Evolutionary conservation across 73 alveolate species (phyloP), one percentile per base, ranked within the genome.

Genomic region (Blepharisma japonicum): DNA sequence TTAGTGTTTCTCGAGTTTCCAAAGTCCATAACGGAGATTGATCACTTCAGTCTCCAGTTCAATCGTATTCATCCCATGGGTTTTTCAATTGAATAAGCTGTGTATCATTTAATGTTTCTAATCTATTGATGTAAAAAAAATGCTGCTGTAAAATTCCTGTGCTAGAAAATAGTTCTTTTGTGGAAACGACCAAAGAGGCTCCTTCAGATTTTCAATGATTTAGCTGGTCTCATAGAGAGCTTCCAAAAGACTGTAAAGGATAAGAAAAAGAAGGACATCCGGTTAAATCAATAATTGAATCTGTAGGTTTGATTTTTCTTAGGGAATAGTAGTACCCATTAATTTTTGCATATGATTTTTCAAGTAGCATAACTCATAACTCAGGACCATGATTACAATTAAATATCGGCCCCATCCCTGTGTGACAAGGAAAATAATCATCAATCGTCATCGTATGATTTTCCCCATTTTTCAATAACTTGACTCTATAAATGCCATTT

Each of bases 31-130:
- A 83, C 18, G 81, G 80, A 68, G 97, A 85, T 74, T 87, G 82
- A 81, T 86, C 96, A 76, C 97, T 83, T 98, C 99, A 96, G 55
- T 86, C 99, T 5, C 99, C 99, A 18, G 86, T 83, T 99, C 99
- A 96, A 79, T 94, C 96, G 77, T 87, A 89, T 79, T 86, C 68
- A 21, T 95, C 97, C 97, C 98, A 91, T 14, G 98, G 97, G 77
- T 95, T 91, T 89, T 99, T 86, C 38, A 96, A 61, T 70, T 93
- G 89, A 21, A 96, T 79, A 48, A 96, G 85, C 78, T 89, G 74
- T 53, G 78, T 71, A 9, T 95, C 94, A 32, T 85, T 55, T 32
- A 79, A 95, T 81, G 92, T 97, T 81, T 85, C 91, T 5, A 94
- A 91, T 6, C 84, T 72, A 45, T 91, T 82, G 7, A 94, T 83